Evolutionary conservation across 257 asterid species (phyloP), one percentile per base, ranked within the genome.

Genomic region (Buddleja alternifolia): DNA sequence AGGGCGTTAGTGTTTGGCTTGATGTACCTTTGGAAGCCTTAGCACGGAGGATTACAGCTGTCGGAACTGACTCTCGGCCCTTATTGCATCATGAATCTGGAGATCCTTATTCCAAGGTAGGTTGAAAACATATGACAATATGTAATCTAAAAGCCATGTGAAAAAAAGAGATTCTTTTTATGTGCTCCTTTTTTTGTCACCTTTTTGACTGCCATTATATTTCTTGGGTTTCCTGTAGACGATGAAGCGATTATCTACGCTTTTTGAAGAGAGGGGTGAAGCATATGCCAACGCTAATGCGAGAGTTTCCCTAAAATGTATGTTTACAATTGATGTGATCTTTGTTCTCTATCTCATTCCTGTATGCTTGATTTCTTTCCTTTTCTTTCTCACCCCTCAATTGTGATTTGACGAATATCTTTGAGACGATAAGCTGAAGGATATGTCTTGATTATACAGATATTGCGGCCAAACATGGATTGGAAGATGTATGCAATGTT

Each of bases 1-100:
- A 83, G 63, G 93, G 93, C 44, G 67, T 81, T 16, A 80, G 80
- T 61, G 81, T 81, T 51, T 86, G 87, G 89, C 63, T 86, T 50
- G 93, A 86, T 40, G 88, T 86, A 42, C 85, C 90, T 29, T 65
- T 86, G 76, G 88, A 86, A 57, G 87, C 88, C 68, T 82, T 86
- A 78, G 90, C 88, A 54, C 80, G 77, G 54, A 79, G 86, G 78
- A 76, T 86, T 60, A 63, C 83, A 24, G 78, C 78, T 15, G 83
- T 75, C 1, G 88, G 90, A 54, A 84, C 85, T 52, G 57, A 60
- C 51, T 81, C 88, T n/a, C 86, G 93, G 2, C 88, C 93, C 73
- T 81, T 86, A 48, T 62, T 84, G 65, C 73, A 78, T 64, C 77
- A 71, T 20, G 86, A 80, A 63, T 61, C 78, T 42, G 89, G 86